These are phyloP conservation scores for Pythium coloratum DNA, from an alignment of 352 stramenopile genomes.

Conservation along the genomic window DNA sequence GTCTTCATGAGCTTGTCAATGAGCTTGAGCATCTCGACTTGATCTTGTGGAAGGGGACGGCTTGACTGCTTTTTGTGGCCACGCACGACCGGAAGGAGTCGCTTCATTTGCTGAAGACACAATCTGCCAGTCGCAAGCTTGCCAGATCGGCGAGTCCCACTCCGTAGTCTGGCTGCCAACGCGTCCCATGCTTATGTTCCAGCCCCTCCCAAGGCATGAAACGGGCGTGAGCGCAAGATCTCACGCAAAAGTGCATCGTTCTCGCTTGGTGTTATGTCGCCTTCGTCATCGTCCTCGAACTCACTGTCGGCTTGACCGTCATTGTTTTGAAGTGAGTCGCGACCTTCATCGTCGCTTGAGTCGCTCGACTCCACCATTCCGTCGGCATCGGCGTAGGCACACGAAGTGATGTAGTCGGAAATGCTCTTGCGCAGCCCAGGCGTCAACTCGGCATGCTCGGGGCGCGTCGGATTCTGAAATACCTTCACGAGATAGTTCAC, in stretches of 20 bases:
- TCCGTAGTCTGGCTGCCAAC: background rate
- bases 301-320: background rate
- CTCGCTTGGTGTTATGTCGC: background rate
- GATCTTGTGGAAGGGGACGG: background rate
- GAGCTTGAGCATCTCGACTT: slow-evolving; percentile 12
- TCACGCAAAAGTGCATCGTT: slow-evolving; percentile 12
- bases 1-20: slow-evolving; percentile 7
- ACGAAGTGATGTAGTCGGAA: background rate
- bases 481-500: slow-evolving; percentile 4
- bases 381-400: background rate
- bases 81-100: background rate
- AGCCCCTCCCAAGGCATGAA: background rate
- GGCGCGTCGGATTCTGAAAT: slow-evolving; percentile 9
- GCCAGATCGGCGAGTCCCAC: background rate
- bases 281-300: background rate
- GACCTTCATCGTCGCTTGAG: background rate
- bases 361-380: background rate
- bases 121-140: background rate
- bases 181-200: no score
- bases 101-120: background rate
- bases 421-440: background rate
- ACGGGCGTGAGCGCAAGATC: slow-evolving; percentile 7
- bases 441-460: background rate
- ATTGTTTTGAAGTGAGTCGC: no score
- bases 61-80: background rate